A percentile compares a stretch with the other conserved stretches of the same genome.
Evolutionary conservation across 164 flowering plant species (phyloP).

Genomic region (Hamamelis virginiana): DNA sequence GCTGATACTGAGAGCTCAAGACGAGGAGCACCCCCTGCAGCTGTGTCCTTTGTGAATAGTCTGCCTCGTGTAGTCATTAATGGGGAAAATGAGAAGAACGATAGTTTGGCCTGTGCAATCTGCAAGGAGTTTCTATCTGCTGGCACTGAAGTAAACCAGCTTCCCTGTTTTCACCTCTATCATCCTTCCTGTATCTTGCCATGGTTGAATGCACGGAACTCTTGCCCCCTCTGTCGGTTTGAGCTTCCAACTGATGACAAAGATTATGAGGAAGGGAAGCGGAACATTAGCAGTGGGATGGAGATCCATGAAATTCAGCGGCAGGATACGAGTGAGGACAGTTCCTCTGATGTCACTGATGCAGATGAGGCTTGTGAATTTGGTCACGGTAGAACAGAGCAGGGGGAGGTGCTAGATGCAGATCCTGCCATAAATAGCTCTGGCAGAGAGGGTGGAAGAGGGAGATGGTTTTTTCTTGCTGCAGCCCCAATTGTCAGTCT

Average conservation of each 20-base stretch:
- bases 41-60: conserved; percentile 55
- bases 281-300: conserved; percentile 8
- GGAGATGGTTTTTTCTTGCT: conserved; percentile 69
- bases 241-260: conserved; percentile 92
- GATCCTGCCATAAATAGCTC: conserved; percentile 13
- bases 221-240: conserved; percentile 89
- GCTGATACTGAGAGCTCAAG: conserved; percentile 52
- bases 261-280: conserved; percentile 66
- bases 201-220: conserved; percentile 81
- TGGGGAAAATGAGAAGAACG: conserved; percentile 51
- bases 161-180: conserved; percentile 83
- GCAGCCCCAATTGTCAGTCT: conserved; percentile 78
- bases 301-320: conserved; percentile 27
- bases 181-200: conserved; percentile 83
- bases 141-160: conserved; percentile 65
- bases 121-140: conserved; percentile 67
- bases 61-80: conserved; percentile 51
- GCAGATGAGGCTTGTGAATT: conserved; percentile 29
- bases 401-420: conserved; percentile 13
- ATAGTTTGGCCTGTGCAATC: conserved; percentile 63
- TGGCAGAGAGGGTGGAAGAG: conserved; percentile 29
- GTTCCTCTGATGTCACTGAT: conserved; percentile 34
- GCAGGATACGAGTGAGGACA: conserved; percentile 36
- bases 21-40: conserved; percentile 87
- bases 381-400: conserved; percentile 7